A percentile compares a stretch with the other conserved stretches of the same genome.
Evolutionary conservation across 495 filamentous ascomycete genomes (phyloP).

Genomic region (Darksidea phi): DNA sequence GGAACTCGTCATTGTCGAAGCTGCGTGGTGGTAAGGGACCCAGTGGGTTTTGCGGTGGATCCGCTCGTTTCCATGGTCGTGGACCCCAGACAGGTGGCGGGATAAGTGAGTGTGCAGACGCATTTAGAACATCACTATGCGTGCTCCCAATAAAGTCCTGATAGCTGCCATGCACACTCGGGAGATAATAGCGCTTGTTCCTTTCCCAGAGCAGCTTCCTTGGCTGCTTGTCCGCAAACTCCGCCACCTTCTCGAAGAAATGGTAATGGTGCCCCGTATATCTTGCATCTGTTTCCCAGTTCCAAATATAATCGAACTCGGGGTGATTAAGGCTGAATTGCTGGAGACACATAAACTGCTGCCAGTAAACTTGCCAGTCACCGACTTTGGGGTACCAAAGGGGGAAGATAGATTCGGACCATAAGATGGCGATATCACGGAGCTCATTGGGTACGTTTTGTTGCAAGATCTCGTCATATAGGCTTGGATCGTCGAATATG

Average conservation of each 20-base stretch:
- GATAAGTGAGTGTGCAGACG: conserved; percentile 40
- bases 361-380: conserved; percentile 47
- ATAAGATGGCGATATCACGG: conserved; percentile 64
- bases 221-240: conserved; percentile 62
- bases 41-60: conserved; percentile 54
- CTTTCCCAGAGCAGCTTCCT: conserved; percentile 72
- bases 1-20: conserved; percentile 60
- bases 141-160: conserved; percentile 51
- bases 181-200: conserved; percentile 70
- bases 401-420: conserved; percentile 59
- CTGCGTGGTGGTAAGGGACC: conserved; percentile 56
- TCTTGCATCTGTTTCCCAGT: conserved; percentile 73
- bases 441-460: conserved; percentile 64
- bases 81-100: conserved; percentile 61
- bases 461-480: conserved; percentile 55
- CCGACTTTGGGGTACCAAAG: conserved; percentile 56
- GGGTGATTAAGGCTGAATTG: conserved; percentile 67
- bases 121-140: conserved; percentile 39
- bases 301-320: conserved; percentile 74
- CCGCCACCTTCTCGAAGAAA: conserved; percentile 58
- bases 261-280: conserved; percentile 71
- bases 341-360: conserved; percentile 61
- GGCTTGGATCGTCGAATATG: conserved; percentile 56
- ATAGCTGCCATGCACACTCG: conserved; percentile 63
- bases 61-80: conserved; percentile 42